phyloP scores from a whole-genome alignment of 108 stramenopile genomes.

The Nannochloropsis gaditana region DNA sequence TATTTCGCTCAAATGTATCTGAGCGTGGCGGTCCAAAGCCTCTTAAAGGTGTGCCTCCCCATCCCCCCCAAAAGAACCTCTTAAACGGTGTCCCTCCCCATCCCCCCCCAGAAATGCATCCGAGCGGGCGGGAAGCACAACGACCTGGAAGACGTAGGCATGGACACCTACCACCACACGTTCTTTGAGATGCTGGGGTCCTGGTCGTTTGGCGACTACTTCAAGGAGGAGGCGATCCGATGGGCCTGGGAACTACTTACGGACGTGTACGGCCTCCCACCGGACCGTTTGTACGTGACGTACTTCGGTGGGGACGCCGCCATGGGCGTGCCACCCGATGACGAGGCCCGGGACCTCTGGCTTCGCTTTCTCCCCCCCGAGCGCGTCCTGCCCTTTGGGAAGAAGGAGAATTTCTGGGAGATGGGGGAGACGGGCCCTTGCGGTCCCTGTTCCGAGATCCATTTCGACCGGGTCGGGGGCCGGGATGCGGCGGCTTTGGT shows the following conservation, averaged over 20 bases:
- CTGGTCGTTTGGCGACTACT: conserved; percentile 49
- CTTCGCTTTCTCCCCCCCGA: conserved; percentile 50
- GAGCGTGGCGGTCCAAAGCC: no score
- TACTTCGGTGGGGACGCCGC: conserved; percentile 57
- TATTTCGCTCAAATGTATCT: neutral
- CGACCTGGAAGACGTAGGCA: conserved; percentile 57
- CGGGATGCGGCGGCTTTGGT: conserved; percentile 87
- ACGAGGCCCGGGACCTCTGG: conserved; percentile 57
- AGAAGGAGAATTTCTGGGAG: conserved; percentile 59
- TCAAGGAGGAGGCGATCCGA: conserved; percentile 51
- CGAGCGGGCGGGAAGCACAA: conserved; percentile 61
- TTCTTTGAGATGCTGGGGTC: conserved; percentile 61
- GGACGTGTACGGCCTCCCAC: conserved; percentile 37
- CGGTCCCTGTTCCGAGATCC: conserved; percentile 58
- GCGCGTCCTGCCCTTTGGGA: conserved; percentile 52
- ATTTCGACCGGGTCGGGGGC: conserved; percentile 53
- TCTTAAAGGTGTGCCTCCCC: no score
- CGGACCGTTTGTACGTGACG: conserved; percentile 57
- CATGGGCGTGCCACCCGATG: conserved; percentile 50
- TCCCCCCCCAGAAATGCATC: conserved; percentile 49
- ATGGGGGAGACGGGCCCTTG: conserved; percentile 57
- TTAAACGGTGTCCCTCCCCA: neutral
- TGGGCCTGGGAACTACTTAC: conserved; percentile 55
- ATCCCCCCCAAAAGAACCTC: no score
- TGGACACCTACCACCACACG: conserved; percentile 59